Conservation (phyloP, 371 early-diverging fungal genomes). For the Zopfochytrium polystomum region DNA sequence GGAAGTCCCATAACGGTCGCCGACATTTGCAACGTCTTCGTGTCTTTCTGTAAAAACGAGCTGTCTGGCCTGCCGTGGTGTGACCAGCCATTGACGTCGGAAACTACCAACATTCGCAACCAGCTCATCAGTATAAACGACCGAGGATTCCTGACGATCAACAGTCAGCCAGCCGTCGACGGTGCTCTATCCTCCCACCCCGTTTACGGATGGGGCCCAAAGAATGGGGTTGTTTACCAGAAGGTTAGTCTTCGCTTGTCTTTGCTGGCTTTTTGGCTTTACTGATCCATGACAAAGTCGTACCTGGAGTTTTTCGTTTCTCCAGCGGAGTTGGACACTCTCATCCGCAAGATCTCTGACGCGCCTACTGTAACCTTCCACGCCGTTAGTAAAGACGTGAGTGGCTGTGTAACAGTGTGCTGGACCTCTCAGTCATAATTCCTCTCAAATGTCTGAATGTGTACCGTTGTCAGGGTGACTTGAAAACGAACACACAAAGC, state of each 20-base stretch:
- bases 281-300: conserved; percentile 42
- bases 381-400: conserved; percentile 77
- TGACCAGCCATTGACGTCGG: conserved; percentile 76
- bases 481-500: conserved; percentile 75
- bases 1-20: conserved; percentile 61
- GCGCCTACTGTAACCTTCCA: conserved; percentile 77
- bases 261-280: conserved; percentile 1
- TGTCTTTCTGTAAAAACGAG: conserved; percentile 74
- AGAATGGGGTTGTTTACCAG: conserved; percentile 94
- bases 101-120: conserved; percentile 73
- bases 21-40: conserved; percentile 76
- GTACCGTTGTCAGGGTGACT: conserved; percentile 79
- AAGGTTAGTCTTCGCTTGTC: too few species aligned
- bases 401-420: neutral
- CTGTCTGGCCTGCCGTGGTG: conserved; percentile 89
- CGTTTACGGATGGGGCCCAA: conserved; percentile 93
- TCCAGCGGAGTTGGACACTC: conserved; percentile 62
- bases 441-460: too few species aligned
- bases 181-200: conserved; percentile 78
- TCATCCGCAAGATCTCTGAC: conserved; percentile 64
- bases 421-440: neutral
- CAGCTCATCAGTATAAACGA: conserved; percentile 70
- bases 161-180: conserved; percentile 94
- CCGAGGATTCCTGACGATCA: conserved; percentile 88
- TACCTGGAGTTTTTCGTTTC: conserved; percentile 94